Base-by-base conservation (phyloP, 805 yeast genomes). In the Clavispora fructus region DNA sequence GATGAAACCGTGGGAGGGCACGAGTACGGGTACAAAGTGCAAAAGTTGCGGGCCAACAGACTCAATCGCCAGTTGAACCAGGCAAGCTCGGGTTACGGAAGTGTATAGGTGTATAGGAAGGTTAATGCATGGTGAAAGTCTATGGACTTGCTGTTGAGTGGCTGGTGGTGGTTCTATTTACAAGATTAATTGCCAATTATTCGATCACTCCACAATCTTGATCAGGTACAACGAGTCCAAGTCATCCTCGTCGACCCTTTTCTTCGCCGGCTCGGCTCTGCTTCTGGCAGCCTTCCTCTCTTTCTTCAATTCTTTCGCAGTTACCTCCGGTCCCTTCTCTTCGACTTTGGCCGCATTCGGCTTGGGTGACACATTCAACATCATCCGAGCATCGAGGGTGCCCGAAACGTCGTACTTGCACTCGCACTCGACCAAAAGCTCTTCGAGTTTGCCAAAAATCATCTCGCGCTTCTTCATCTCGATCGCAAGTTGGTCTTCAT, bases 1-100 rank as follows among this genome's bases (percentile, higher is more conserved):
- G 76, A 71, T 41, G 74, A 72, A 43, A 40, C 53, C 35, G 57
- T 71, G 12, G 63, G 56, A 23, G 68, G 74, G 7, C 77, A 71
- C 54, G 61, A 55, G 37, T 71, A 61, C 54, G 75, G 76, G 12
- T 70, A 63, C 53, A 70, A 68, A 47, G 75, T 72, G 13, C 61
- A 64, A 40, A 68, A 65, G 51, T 55, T 71, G 41, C 51, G 76
- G 35, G 62, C 55, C 17, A 59, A 60, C 31, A 38, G 68, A 29
- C 42, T 50, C 35, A 25, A 23, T 13, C 39, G 39, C 39, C 39
- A 23, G 28, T n/a, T 37, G 26, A 41, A 55, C 45, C 48, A 47
- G 28, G 50, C 44, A 31, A 43, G 41, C 12, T 42, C 42, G 10
- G 43, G 41, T 25, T 54, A 51, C 44, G 57, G 54, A 13, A 46